Percentiles rank a stretch among this genome's conserved stretches.
Evolutionary conservation across 2,329 filamentous ascomycete genomes (phyloP).

Genomic region (Pseudogymnoascus sp.): DNA sequence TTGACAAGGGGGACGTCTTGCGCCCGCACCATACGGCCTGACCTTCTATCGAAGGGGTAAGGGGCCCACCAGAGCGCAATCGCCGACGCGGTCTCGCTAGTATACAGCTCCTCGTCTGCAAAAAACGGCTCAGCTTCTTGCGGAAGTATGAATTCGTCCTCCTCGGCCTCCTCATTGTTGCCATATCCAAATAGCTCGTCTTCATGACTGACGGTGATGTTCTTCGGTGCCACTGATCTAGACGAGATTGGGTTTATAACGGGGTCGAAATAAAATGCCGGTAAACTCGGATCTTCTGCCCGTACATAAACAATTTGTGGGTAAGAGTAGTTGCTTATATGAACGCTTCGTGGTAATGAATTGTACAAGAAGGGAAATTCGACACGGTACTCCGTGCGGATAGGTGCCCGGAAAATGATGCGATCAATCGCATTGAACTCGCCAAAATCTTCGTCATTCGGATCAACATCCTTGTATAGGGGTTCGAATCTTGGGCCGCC

Average conservation of each 20-base stretch:
- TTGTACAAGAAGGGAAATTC: slow-evolving; percentile 95
- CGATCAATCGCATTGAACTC: slow-evolving; percentile 99
- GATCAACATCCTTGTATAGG: slow-evolving; percentile 95
- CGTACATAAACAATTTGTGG: slow-evolving; percentile 88
- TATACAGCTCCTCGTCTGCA: slow-evolving; percentile 80
- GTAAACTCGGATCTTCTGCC: slow-evolving; percentile 79
- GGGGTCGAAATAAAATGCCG: slow-evolving; percentile 97
- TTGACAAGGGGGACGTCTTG: slow-evolving; percentile 96
- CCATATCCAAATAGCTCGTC: slow-evolving; percentile 84
- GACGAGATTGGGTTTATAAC: slow-evolving; percentile 96
- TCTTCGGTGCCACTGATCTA: slow-evolving; percentile 86
- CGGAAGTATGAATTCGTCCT: slow-evolving; percentile 81
- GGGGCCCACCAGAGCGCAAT: slow-evolving; percentile 98
- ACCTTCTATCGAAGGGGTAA: slow-evolving; percentile 88
- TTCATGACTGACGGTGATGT: slow-evolving; percentile 84
- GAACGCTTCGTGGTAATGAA: slow-evolving; percentile 87
- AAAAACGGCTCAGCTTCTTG: slow-evolving; percentile 78
- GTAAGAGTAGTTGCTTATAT: slow-evolving; percentile 86
- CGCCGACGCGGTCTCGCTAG: slow-evolving; percentile 78
- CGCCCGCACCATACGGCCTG: slow-evolving; percentile 90
- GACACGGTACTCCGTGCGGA: slow-evolving; percentile 91
- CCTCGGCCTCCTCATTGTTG: slow-evolving; percentile 59
- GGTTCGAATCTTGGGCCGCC: slow-evolving; percentile 95
- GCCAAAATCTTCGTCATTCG: slow-evolving; percentile 97
- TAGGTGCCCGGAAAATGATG: slow-evolving; percentile 94